Percentiles rank a stretch among this genome's conserved stretches.
Evolutionary conservation across 768 basidiomycete species (phyloP).

Genomic region (Grammothele lineata): DNA sequence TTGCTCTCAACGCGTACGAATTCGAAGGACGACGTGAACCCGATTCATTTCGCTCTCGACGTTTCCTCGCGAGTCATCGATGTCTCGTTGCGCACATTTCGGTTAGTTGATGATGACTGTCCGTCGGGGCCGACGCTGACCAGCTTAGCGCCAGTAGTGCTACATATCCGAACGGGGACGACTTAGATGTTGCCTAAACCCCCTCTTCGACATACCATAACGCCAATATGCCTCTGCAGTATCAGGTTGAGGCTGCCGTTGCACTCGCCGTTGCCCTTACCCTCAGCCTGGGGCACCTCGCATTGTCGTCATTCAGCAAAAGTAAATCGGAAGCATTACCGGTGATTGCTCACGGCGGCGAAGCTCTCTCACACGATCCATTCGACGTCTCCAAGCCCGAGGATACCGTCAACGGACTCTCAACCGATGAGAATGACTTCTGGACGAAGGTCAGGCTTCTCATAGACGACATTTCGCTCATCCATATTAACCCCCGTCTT

Average conservation of each 20-base stretch:
- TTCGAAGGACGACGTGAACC: too few species aligned
- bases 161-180: too few species aligned
- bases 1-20: too few species aligned
- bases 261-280: constrained; percentile 40
- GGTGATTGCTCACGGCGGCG: background rate
- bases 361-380: background rate
- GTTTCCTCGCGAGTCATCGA: too few species aligned
- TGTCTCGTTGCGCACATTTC: too few species aligned
- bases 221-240: constrained; percentile 58
- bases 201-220: too few species aligned
- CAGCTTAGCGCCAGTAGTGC: too few species aligned
- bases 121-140: too few species aligned
- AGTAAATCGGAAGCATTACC: constrained; percentile 37
- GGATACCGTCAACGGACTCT: background rate
- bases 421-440: background rate
- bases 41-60: too few species aligned
- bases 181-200: too few species aligned
- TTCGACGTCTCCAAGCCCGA: background rate
- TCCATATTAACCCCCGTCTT: background rate
- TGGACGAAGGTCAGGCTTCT: background rate
- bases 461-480: background rate
- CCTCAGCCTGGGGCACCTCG: constrained; percentile 41
- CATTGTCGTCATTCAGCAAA: constrained; percentile 36
- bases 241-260: constrained; percentile 52
- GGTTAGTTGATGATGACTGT: too few species aligned